phyloP scores from a whole-genome alignment of 768 basidiomycete species.

The Chlorophyllum brunneum region DNA sequence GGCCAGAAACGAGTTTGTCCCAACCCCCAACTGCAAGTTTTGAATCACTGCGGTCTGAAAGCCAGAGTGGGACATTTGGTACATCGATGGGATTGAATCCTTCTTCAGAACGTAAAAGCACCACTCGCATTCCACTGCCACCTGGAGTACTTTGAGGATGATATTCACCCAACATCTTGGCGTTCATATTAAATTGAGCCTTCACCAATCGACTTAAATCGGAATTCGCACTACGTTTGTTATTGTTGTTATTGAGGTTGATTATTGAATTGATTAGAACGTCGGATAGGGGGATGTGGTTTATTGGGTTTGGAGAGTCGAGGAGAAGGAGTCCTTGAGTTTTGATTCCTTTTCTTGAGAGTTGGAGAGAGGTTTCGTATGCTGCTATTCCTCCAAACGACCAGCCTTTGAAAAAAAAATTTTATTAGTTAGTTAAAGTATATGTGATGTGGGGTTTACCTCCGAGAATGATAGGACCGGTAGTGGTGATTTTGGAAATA shows the following conservation, averaged over 20 bases:
- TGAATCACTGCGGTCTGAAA: conserved; percentile 40
- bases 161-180: conserved; percentile 45
- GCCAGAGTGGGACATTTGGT: conserved; percentile 44
- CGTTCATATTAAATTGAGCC: conserved; percentile 47
- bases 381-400: conserved; percentile 76
- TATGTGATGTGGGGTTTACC: conserved; percentile 34
- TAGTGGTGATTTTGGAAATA: conserved; percentile 30
- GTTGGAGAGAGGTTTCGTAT: conserved; percentile 56
- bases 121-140: conserved; percentile 29
- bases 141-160: conserved; percentile 25
- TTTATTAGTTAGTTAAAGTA: neutral
- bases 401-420: conserved; percentile 48
- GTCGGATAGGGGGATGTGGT: conserved; percentile 49
- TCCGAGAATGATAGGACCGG: conserved; percentile 49
- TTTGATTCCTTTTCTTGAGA: conserved; percentile 36
- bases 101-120: conserved; percentile 51
- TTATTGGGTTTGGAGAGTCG: conserved; percentile 58
- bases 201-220: conserved; percentile 34
- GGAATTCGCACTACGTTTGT: conserved; percentile 22
- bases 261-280: conserved; percentile 45
- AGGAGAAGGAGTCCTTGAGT: conserved; percentile 62
- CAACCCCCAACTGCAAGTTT: conserved; percentile 37
- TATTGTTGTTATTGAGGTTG: conserved; percentile 28
- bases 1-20: conserved; percentile 36
- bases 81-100: conserved; percentile 33